These are phyloP conservation scores for Drosera capensis DNA, from an alignment of 148 eudicot species.

Conservation along the genomic window DNA sequence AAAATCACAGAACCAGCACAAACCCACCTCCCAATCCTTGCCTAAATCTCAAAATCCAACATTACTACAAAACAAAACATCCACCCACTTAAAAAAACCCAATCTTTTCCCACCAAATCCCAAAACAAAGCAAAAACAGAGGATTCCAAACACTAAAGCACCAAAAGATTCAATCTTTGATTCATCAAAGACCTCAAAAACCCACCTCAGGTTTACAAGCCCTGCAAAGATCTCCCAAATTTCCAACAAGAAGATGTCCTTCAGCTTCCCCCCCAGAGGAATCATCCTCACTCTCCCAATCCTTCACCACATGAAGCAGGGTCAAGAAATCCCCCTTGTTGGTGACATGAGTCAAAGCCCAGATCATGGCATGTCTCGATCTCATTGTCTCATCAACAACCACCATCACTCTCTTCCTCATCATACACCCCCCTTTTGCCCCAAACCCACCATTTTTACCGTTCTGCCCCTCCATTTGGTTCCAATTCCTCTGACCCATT, in stretches of 20 bases:
- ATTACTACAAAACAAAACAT: too few species aligned
- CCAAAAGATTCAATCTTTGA: not conserved
- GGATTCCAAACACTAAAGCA: too few species aligned
- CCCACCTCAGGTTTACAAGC: slow-evolving; percentile 88
- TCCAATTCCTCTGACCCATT: slow-evolving; percentile 16
- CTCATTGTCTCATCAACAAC: slow-evolving; percentile 66
- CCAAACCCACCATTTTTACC: slow-evolving; percentile 13
- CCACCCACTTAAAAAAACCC: too few species aligned
- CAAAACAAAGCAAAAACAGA: too few species aligned
- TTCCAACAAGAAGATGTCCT: slow-evolving; percentile 38
- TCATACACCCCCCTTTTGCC: slow-evolving; percentile 6
- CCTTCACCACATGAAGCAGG: slow-evolving; percentile 31
- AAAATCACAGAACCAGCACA: too few species aligned
- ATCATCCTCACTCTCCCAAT: not conserved
- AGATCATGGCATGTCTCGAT: slow-evolving; percentile 88
- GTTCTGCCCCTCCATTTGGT: slow-evolving; percentile 40
- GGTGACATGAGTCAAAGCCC: slow-evolving; percentile 86
- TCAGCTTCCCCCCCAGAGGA: too few species aligned
- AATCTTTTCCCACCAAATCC: too few species aligned
- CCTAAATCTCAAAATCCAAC: too few species aligned
- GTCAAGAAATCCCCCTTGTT: slow-evolving; percentile 79
- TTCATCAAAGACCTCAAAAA: not conserved
- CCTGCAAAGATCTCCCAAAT: slow-evolving; percentile 79
- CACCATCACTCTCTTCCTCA: slow-evolving; percentile 81
- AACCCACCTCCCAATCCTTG: too few species aligned